phyloP scores from a whole-genome alignment of 2,329 filamentous ascomycete genomes.

The Colletotrichum sp. region DNA sequence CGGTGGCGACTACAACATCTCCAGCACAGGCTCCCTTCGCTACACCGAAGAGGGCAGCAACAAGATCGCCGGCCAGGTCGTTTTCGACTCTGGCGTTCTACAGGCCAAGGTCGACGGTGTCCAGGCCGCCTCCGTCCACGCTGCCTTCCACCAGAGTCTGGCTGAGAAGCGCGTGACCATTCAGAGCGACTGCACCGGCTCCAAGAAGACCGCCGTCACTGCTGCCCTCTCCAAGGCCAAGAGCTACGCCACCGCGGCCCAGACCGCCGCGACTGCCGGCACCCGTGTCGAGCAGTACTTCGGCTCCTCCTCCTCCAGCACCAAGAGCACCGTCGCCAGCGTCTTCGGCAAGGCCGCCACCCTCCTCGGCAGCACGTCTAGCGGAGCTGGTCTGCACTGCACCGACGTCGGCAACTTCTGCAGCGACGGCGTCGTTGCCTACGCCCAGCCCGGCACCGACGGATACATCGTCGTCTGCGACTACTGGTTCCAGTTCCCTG shows the following conservation, averaged over 20 bases:
- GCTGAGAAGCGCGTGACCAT: slow-evolving; percentile 41
- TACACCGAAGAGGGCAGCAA: slow-evolving; percentile 52
- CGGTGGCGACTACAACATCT: slow-evolving; percentile 56
- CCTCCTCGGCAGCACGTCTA: slow-evolving; percentile 47
- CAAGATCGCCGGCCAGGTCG: slow-evolving; percentile 51
- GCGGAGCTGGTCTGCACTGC: slow-evolving; percentile 55
- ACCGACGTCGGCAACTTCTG: slow-evolving; percentile 53
- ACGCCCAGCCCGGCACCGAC: slow-evolving; percentile 56
- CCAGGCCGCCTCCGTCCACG: slow-evolving; percentile 49
- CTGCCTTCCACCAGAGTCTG: slow-evolving; percentile 48
- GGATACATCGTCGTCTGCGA: slow-evolving; percentile 66
- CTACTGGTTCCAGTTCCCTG: slow-evolving; percentile 60
- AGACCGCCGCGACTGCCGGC: slow-evolving; percentile 39
- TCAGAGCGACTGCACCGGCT: background rate
- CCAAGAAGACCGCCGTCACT: slow-evolving; percentile 30
- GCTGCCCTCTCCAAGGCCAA: slow-evolving; percentile 56
- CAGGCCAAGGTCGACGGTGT: slow-evolving; percentile 58
- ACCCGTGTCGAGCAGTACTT: slow-evolving; percentile 59
- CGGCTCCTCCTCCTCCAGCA: slow-evolving; percentile 48
- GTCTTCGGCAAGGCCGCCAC: slow-evolving; percentile 48
- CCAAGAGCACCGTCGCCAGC: slow-evolving; percentile 48
- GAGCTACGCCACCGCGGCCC: slow-evolving; percentile 52
- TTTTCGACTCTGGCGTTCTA: slow-evolving; percentile 60
- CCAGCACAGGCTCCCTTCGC: slow-evolving; percentile 55
- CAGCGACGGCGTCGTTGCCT: slow-evolving; percentile 56